Evolutionary conservation across 768 basidiomycete species (phyloP), one percentile per base, ranked within the genome.

Genomic region (Coprinellus aureogranulatus): DNA sequence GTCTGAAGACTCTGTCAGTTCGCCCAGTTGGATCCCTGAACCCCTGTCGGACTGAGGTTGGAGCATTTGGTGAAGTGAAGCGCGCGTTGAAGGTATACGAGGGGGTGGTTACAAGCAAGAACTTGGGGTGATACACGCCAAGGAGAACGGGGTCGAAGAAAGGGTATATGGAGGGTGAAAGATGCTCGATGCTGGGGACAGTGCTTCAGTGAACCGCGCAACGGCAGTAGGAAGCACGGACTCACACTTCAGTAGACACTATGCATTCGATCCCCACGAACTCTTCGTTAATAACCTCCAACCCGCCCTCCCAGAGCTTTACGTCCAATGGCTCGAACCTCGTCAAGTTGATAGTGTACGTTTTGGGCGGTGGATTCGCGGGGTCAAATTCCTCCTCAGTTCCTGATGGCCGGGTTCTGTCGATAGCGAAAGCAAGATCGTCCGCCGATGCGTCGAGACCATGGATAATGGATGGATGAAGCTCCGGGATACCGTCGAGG

Each of bases 31-130:
- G 92, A 70, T 95, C 93, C 0, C 70, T 76, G 66, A 70, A 85
- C 0, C 89, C 92, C 23, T 70, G 65, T 14, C 80, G 78, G 6
- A 76, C 75, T 4, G 75, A 71, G 37, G 75, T 67, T 4, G 72
- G 71, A 0, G 71, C 68, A 37, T 72, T 75, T 0, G 88, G 89
- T 1, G 82, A 68, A 0, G 84, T 81, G 74, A 92, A 93, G 1
- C 86, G 83, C 20, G 77, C 79, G 61, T 93, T 95, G 77, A 89
- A 96, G 1, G 81, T 85, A 72, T 88, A 94, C 2, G 89, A 90
- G 0, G 92, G 93, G 0, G 93, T 96, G 0, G 93, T 95, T 64
- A 94, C 66, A 22, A 96, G 78, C 44, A 93, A 77, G 42, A 87
- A 65, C 26, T 78, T 77, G 0, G 94, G 93, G 54, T 83, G 85